Percentiles rank a stretch among this genome's conserved stretches.
These are phyloP conservation scores for Camelina neglecta DNA, from an alignment of 345 rosid species.

Conservation along the genomic window DNA sequence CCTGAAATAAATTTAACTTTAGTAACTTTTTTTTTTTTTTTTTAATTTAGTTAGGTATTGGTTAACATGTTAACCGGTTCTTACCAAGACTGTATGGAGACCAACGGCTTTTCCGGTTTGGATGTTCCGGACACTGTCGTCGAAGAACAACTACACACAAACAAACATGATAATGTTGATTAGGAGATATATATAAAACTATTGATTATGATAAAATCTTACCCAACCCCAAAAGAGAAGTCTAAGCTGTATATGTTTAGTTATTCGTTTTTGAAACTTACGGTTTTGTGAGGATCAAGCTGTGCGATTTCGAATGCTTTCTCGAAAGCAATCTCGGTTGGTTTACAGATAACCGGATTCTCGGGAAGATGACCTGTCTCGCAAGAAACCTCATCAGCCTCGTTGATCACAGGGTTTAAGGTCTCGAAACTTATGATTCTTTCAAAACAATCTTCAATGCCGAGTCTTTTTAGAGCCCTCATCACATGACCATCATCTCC, in stretches of 20 bases:
- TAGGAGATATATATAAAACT: neutral
- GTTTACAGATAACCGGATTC: slow-evolving; percentile 80
- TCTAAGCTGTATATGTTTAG: neutral
- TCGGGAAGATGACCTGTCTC: slow-evolving; percentile 44
- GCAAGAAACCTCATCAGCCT: slow-evolving; percentile 28
- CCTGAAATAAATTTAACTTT: slow-evolving; percentile 49
- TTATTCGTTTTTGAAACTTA: neutral
- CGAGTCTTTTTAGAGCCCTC: slow-evolving; percentile 69
- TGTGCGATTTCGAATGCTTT: slow-evolving; percentile 66
- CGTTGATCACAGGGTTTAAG: slow-evolving; percentile 62
- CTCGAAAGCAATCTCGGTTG: slow-evolving; percentile 66
- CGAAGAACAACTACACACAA: slow-evolving; percentile 73
- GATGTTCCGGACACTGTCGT: slow-evolving; percentile 81
- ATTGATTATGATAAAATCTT: neutral
- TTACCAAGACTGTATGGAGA: slow-evolving; percentile 78
- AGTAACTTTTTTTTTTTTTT: neutral
- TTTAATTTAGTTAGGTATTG: no score
- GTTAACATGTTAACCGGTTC: slow-evolving; percentile 26
- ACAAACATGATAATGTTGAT: neutral
- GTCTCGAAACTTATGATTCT: slow-evolving; percentile 91
- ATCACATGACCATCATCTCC: slow-evolving; percentile 76
- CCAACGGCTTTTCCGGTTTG: slow-evolving; percentile 69
- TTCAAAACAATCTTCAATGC: slow-evolving; percentile 88
- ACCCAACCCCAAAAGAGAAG: neutral
- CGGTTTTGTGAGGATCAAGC: slow-evolving; percentile 58